Percentiles rank a stretch among this genome's conserved stretches.
Evolutionary conservation across 164 flowering plant genomes (phyloP).

Genomic region (Amborella trichopoda): DNA sequence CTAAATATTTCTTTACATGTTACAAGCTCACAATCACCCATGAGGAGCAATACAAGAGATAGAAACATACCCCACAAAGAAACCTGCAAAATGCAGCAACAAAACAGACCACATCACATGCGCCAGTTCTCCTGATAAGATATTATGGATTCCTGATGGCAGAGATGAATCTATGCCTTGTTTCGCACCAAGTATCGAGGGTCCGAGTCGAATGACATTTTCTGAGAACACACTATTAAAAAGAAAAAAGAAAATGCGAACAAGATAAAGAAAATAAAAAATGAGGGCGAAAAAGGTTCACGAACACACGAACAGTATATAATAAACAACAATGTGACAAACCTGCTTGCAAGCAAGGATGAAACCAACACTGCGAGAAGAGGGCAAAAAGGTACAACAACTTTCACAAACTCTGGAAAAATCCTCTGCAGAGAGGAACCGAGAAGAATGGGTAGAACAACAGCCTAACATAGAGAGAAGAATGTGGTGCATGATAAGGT

Average conservation of each 20-base stretch:
- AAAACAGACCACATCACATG: conserved; percentile 38
- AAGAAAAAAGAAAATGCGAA: not conserved
- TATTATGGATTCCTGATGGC: conserved; percentile 17
- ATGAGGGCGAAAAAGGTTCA: not conserved
- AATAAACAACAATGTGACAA: too few species aligned
- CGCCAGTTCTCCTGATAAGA: conserved; percentile 56
- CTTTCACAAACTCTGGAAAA: conserved; percentile 52
- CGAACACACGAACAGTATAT: not conserved
- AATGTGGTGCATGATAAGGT: too few species aligned
- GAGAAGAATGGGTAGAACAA: conserved; percentile 63
- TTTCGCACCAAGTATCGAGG: conserved; percentile 29
- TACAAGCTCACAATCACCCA: too few species aligned
- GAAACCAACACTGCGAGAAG: conserved; percentile 58
- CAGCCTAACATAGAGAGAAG: too few species aligned
- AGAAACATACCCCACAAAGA: conserved; percentile 79
- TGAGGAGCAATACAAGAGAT: too few species aligned
- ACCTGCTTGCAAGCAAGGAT: conserved; percentile 72
- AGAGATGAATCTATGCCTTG: conserved; percentile 26
- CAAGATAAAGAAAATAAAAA: too few species aligned
- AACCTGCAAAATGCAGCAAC: conserved; percentile 59
- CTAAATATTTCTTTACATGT: too few species aligned
- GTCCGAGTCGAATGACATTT: conserved; percentile 44
- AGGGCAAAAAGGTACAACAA: conserved; percentile 53
- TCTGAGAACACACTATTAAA: conserved; percentile 65
- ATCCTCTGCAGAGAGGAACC: conserved; percentile 56